Evolutionary conservation across 2,329 filamentous ascomycete genomes (phyloP).

Genomic region (Xylaria sp.): DNA sequence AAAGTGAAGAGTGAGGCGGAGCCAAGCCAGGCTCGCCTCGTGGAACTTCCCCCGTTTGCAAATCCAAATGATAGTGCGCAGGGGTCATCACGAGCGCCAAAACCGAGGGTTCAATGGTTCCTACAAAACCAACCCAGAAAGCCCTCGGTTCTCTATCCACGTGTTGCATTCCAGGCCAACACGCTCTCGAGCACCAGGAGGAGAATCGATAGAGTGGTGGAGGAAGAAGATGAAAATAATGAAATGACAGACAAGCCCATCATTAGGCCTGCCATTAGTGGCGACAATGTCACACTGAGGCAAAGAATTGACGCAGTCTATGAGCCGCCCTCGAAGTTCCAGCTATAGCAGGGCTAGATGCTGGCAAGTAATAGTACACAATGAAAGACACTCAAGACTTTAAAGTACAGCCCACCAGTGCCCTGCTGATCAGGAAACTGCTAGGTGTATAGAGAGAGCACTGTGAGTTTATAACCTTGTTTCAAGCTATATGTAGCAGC

Average conservation of each 20-base stretch:
- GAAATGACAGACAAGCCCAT: neutral
- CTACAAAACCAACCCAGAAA: neutral
- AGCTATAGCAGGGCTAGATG: neutral
- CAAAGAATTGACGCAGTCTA: neutral
- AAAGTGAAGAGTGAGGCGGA: constrained; percentile 10
- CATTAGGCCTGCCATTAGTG: neutral
- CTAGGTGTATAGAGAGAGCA: neutral
- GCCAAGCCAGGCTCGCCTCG: neutral
- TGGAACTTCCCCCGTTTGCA: neutral
- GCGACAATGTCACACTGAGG: neutral
- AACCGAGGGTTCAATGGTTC: too few species aligned
- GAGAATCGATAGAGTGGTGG: neutral
- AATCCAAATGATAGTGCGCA: neutral
- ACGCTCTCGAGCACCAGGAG: neutral
- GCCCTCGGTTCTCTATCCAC: too few species aligned
- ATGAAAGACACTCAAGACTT: neutral
- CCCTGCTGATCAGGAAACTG: neutral
- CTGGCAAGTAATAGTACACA: neutral
- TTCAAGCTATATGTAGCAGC: neutral
- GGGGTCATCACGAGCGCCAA: too few species aligned
- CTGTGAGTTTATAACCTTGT: neutral
- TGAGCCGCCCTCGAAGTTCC: neutral
- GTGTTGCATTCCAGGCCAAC: too few species aligned
- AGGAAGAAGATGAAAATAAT: constrained; percentile 15
- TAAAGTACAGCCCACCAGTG: neutral